phyloP scores from a whole-genome alignment of 2,329 filamentous ascomycete genomes.

The Alternaria alternata region DNA sequence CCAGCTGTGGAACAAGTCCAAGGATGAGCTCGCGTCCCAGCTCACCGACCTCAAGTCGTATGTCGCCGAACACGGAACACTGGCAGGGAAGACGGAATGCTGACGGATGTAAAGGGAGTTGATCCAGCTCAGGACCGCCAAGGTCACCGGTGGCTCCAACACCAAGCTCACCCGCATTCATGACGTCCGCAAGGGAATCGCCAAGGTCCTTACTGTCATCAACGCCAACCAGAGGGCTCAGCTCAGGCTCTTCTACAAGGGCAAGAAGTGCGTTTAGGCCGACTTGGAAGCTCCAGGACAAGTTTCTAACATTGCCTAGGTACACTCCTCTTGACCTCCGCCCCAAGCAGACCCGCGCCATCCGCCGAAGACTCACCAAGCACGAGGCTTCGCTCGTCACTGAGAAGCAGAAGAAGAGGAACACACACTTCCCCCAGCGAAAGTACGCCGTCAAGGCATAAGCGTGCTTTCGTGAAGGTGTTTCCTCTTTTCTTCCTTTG shows the following conservation, averaged over 20 bases:
- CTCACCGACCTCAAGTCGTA: slow-evolving; percentile 50
- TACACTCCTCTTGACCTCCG: slow-evolving; percentile 98
- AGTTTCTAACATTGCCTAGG: slow-evolving; percentile 39
- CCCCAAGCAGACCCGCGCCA: slow-evolving; percentile 96
- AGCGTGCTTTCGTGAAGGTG: slow-evolving; percentile 36
- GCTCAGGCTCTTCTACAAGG: slow-evolving; percentile 96
- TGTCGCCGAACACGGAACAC: slow-evolving; percentile 27
- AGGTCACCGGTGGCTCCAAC: slow-evolving; percentile 90
- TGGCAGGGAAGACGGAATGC: slow-evolving; percentile 26
- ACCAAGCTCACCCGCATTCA: slow-evolving; percentile 84
- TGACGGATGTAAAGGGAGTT: slow-evolving; percentile 69
- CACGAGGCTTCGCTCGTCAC: slow-evolving; percentile 85
- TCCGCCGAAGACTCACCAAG: slow-evolving; percentile 92
- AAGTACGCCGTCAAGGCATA: slow-evolving; percentile 98
- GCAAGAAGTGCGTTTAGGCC: slow-evolving; percentile 76
- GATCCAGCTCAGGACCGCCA: slow-evolving; percentile 95
- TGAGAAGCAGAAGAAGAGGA: slow-evolving; percentile 96
- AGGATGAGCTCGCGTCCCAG: slow-evolving; percentile 92
- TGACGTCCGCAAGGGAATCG: slow-evolving; percentile 99
- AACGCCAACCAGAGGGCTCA: slow-evolving; percentile 99
- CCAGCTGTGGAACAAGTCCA: slow-evolving; percentile 98
- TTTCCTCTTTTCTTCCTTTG: slow-evolving; percentile 49
- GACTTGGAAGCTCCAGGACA: slow-evolving; percentile 1
- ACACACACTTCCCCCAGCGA: slow-evolving; percentile 95
- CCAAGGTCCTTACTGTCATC: slow-evolving; percentile 98